Evolutionary conservation across 2,329 filamentous ascomycete genomes (phyloP).

Genomic region (Talaromyces marneffei): DNA sequence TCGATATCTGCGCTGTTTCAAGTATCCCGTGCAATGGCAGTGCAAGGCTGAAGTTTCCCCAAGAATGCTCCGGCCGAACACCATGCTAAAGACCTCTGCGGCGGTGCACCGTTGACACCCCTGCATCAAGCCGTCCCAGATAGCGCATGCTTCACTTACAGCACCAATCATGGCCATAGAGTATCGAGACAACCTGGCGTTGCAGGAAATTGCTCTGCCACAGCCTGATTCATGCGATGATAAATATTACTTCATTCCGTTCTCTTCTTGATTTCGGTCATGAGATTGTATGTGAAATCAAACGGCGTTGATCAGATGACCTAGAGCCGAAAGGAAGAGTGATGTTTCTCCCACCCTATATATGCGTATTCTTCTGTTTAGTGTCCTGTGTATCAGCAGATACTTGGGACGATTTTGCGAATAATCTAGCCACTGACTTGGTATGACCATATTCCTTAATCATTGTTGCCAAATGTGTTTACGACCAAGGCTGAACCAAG

Average conservation of each 20-base stretch:
- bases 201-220: not conserved
- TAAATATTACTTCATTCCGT: not conserved
- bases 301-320: not conserved
- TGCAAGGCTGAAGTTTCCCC: constrained; percentile 5
- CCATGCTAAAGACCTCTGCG: not conserved
- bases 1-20: not conserved
- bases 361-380: constrained; percentile 15
- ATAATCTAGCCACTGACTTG: constrained; percentile 37
- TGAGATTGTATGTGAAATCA: not conserved
- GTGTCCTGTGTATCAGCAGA: constrained; percentile 22
- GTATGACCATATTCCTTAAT: constrained; percentile 25
- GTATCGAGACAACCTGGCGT: not conserved
- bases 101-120: not conserved
- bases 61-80: not conserved
- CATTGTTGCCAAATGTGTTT: not conserved
- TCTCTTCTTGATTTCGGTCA: not conserved
- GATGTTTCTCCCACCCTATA: not conserved
- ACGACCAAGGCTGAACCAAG: not conserved
- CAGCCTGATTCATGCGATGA: not conserved
- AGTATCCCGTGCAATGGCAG: not conserved
- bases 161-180: not conserved
- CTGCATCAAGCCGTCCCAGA: not conserved
- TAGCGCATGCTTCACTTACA: not conserved
- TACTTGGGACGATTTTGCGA: constrained; percentile 34
- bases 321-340: not conserved